Percentiles rank a stretch among this genome's conserved stretches.
phyloP scores from a whole-genome alignment of 2,329 filamentous ascomycete genomes.

The Hypoxylon sp. region DNA sequence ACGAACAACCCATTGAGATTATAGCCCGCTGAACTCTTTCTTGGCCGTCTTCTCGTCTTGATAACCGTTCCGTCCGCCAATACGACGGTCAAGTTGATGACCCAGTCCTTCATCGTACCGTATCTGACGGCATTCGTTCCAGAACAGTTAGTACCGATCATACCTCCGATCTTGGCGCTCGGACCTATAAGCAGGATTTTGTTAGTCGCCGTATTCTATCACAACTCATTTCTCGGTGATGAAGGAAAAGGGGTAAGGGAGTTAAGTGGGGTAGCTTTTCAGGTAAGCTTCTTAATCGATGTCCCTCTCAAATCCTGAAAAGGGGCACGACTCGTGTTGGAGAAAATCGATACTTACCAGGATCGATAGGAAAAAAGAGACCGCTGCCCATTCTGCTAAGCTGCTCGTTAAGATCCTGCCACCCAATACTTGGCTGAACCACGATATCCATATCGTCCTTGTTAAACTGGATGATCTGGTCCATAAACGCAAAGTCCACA shows the following conservation, averaged over 20 bases:
- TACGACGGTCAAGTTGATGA: conserved; percentile 84
- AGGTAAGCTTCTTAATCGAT: not conserved
- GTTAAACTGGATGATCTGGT: conserved; percentile 81
- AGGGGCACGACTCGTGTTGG: not conserved
- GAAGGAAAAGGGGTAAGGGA: not conserved
- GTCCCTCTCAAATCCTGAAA: not conserved
- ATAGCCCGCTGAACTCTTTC: conserved; percentile 85
- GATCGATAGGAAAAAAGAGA: conserved; percentile 92
- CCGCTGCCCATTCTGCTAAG: conserved; percentile 76
- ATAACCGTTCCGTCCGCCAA: conserved; percentile 82
- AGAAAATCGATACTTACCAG: conserved; percentile 62
- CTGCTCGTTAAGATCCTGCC: conserved; percentile 86
- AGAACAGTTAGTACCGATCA: conserved; percentile 83
- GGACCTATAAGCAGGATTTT: conserved; percentile 56
- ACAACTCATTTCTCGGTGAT: not conserved
- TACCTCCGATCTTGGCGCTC: conserved; percentile 81
- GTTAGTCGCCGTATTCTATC: conserved; percentile 37
- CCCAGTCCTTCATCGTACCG: conserved; percentile 90
- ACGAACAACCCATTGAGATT: conserved; percentile 85
- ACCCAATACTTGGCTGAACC: conserved; percentile 91
- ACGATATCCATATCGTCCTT: conserved; percentile 92
- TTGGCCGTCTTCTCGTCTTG: conserved; percentile 81
- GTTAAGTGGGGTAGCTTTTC: not conserved
- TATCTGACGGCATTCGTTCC: conserved; percentile 85
- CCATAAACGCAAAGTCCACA: conserved; percentile 91